A percentile compares a stretch with the other conserved stretches of the same genome.
phyloP scores from a whole-genome alignment of 495 filamentous ascomycete species.

The Hypoxylon intermedium region DNA sequence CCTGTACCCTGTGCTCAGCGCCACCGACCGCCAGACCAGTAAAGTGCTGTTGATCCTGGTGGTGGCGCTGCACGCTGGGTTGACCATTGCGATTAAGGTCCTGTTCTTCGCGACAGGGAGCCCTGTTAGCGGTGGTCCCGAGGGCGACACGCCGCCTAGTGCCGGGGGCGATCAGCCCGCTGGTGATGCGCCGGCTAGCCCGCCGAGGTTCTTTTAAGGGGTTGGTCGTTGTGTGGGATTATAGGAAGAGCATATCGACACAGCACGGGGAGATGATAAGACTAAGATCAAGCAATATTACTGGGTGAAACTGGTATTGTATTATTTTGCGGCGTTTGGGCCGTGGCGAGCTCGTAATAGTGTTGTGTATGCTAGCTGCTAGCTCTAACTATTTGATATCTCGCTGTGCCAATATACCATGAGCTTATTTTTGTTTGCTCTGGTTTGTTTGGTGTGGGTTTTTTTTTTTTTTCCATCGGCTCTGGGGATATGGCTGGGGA shows the following conservation, averaged over 20 bases:
- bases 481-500: background rate
- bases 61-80: conserved; percentile 80
- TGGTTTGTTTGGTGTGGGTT: background rate
- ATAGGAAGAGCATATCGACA: background rate
- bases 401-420: conserved; percentile 29
- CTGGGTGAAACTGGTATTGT: background rate
- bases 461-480: background rate
- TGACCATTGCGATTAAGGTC: conserved; percentile 92
- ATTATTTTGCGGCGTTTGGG: conserved; percentile 25
- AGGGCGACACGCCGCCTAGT: conserved; percentile 39
- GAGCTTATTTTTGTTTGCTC: conserved; percentile 2
- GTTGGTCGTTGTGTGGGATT: background rate
- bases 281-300: background rate
- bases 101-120: conserved; percentile 91
- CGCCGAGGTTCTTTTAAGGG: conserved; percentile 29
- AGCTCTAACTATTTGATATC: conserved; percentile 20
- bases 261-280: background rate
- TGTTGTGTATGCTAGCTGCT: conserved; percentile 29
- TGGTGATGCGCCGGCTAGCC: conserved; percentile 12
- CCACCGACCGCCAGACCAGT: conserved; percentile 89
- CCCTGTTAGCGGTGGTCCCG: conserved; percentile 58
- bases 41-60: conserved; percentile 86
- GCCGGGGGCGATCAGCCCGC: conserved; percentile 24
- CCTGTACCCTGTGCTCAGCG: conserved; percentile 89
- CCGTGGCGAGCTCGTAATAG: conserved; percentile 11